phyloP scores from a whole-genome alignment of 164 flowering plant species.

The Tinospora cordifolia region DNA sequence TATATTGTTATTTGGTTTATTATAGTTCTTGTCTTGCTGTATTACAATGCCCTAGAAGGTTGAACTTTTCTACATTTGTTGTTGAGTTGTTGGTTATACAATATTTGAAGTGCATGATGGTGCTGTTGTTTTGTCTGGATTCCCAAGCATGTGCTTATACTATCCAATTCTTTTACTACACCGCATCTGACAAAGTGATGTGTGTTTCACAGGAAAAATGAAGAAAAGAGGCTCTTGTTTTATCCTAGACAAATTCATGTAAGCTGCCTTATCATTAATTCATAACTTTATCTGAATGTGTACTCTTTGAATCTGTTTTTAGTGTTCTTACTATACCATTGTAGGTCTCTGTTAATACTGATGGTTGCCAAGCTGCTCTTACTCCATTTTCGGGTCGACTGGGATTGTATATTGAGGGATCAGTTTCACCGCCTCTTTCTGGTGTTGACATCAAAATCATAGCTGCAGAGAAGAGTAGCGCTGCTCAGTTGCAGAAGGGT shows the following conservation, averaged over 20 bases:
- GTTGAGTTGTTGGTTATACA: not conserved
- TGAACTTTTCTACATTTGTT: not conserved
- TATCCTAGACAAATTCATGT: slow-evolving; percentile 71
- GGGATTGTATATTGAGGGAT: slow-evolving; percentile 83
- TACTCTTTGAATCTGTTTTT: not conserved
- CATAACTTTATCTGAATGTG: not conserved
- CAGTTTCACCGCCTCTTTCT: slow-evolving; percentile 81
- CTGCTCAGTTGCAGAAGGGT: slow-evolving; percentile 49
- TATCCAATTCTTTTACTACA: not conserved
- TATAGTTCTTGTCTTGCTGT: not conserved
- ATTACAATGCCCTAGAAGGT: not conserved
- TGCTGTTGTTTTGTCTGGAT: not conserved
- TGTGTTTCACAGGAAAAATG: slow-evolving; percentile 42
- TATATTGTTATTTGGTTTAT: not conserved
- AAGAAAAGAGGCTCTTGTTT: slow-evolving; percentile 57
- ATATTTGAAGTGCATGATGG: not conserved
- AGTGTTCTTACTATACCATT: not conserved
- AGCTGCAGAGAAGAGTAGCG: slow-evolving; percentile 55
- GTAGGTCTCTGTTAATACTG: slow-evolving; percentile 57
- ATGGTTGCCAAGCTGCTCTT: slow-evolving; percentile 76
- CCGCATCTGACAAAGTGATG: not conserved
- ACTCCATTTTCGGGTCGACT: slow-evolving; percentile 61
- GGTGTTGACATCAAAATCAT: slow-evolving; percentile 58
- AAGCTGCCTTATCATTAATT: slow-evolving; percentile 21
- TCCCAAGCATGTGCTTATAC: not conserved